Conservation (phyloP, 2,329 filamentous ascomycete species). For the Fusarium nematophilum region DNA sequence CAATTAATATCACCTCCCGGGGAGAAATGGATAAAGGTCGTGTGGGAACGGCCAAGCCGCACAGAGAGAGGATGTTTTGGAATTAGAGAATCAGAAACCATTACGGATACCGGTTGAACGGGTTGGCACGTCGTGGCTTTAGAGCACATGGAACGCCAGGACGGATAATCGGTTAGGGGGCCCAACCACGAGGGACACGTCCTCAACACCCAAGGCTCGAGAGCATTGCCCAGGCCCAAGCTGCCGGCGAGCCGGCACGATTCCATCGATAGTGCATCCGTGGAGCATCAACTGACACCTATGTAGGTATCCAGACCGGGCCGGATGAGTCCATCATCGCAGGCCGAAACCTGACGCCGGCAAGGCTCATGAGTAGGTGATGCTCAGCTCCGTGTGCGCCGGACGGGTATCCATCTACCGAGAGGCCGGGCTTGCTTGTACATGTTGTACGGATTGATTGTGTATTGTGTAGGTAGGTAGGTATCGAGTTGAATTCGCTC, state of each 20-base stretch:
- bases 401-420: conserved; percentile 7
- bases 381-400: conserved; percentile 3
- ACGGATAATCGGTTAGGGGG: background rate
- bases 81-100: conserved; percentile 1
- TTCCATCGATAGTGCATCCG: conserved; percentile 6
- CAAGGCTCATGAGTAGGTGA: background rate
- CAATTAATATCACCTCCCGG: too few species aligned
- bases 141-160: too few species aligned
- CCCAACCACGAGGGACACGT: conserved; percentile 2
- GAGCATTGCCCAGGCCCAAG: background rate
- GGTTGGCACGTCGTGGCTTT: conserved; percentile 9
- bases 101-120: conserved; percentile 5
- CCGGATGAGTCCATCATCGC: background rate
- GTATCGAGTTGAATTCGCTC: conserved; percentile 2
- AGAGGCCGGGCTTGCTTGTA: background rate
- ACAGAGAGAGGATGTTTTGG: background rate
- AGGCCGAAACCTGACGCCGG: conserved; percentile 4
- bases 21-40: too few species aligned
- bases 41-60: too few species aligned
- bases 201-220: conserved; percentile 13
- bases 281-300: conserved; percentile 13
- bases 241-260: conserved; percentile 10
- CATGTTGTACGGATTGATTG: too few species aligned
- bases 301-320: too few species aligned
- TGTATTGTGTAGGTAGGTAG: background rate